Evolutionary conservation across 2,329 filamentous ascomycete genomes (phyloP).

Genomic region (Hypomyces perniciosus): DNA sequence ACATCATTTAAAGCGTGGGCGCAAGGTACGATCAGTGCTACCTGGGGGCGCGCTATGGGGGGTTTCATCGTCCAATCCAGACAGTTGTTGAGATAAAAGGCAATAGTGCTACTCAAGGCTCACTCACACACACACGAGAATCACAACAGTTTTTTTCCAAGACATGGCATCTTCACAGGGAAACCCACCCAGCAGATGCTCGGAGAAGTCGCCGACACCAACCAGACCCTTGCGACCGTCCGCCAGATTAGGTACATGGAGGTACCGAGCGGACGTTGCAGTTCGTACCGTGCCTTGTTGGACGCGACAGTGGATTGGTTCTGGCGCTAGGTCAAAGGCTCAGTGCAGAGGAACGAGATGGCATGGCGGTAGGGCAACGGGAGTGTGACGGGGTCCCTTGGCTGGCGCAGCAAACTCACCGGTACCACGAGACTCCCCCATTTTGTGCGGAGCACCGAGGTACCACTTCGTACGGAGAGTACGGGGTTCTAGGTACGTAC

Average conservation of each 20-base stretch:
- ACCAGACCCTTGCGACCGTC: not conserved
- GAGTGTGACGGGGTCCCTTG: slow-evolving; percentile 8
- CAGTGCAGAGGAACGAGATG: slow-evolving; percentile 10
- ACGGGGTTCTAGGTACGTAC: not conserved
- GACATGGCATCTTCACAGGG: too few species aligned
- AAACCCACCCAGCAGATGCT: too few species aligned
- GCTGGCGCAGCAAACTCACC: slow-evolving; percentile 3
- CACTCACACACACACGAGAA: too few species aligned
- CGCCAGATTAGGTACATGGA: not conserved
- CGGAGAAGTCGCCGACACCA: too few species aligned
- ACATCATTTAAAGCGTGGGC: slow-evolving; percentile 3
- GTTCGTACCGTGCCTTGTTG: slow-evolving; percentile 1
- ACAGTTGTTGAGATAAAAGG: too few species aligned
- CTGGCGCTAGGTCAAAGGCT: slow-evolving; percentile 11
- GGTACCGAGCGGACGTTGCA: slow-evolving; percentile 3
- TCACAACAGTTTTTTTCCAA: too few species aligned
- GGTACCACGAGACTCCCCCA: not conserved
- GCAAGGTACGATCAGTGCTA: not conserved
- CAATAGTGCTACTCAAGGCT: too few species aligned
- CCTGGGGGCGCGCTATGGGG: not conserved
- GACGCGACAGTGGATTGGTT: slow-evolving; percentile 3
- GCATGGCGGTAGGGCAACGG: slow-evolving; percentile 13
- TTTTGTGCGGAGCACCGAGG: not conserved
- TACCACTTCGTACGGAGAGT: not conserved
- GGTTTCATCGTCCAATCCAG: not conserved